Conservation (phyloP, 495 filamentous ascomycete species). For the Aspergillus carlsbadensis region DNA sequence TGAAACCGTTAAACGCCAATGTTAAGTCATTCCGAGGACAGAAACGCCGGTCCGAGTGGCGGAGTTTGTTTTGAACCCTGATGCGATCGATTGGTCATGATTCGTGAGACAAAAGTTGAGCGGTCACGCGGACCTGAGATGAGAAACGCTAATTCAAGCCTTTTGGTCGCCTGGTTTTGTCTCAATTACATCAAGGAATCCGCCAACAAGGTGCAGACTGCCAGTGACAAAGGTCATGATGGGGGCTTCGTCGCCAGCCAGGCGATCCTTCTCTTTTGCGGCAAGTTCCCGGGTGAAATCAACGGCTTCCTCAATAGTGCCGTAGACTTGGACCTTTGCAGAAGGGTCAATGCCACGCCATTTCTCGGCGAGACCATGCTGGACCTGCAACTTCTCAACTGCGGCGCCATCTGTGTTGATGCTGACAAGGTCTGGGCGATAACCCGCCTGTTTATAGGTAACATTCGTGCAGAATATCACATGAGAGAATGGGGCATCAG, state of each 20-base stretch:
- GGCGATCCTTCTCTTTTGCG: constrained; percentile 26
- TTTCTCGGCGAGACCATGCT: constrained; percentile 68
- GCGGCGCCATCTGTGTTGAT: constrained; percentile 66
- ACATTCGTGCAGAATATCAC: constrained; percentile 89
- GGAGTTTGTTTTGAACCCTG: constrained; percentile 19
- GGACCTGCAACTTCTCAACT: constrained; percentile 67
- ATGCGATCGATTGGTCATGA: background rate
- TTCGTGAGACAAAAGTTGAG: background rate
- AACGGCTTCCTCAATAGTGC: constrained; percentile 86
- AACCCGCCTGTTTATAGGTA: constrained; percentile 70
- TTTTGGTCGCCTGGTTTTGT: constrained; percentile 37
- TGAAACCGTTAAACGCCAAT: constrained; percentile 9
- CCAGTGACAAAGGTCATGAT: constrained; percentile 69
- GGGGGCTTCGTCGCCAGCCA: constrained; percentile 35
- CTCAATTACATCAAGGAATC: constrained; percentile 74
- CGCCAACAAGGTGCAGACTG: constrained; percentile 86
- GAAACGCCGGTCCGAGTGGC: constrained; percentile 15
- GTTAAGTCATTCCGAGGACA: constrained; percentile 7
- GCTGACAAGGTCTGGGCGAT: constrained; percentile 74
- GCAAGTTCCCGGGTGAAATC: constrained; percentile 59
- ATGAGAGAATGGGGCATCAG: constrained; percentile 65
- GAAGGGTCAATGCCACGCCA: constrained; percentile 67
- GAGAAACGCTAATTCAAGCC: background rate
- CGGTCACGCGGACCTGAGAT: background rate
- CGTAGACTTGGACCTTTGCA: constrained; percentile 62